Evolutionary conservation across 2,329 filamentous ascomycete species (phyloP).

Genomic region (Zopfia rhizophila): DNA sequence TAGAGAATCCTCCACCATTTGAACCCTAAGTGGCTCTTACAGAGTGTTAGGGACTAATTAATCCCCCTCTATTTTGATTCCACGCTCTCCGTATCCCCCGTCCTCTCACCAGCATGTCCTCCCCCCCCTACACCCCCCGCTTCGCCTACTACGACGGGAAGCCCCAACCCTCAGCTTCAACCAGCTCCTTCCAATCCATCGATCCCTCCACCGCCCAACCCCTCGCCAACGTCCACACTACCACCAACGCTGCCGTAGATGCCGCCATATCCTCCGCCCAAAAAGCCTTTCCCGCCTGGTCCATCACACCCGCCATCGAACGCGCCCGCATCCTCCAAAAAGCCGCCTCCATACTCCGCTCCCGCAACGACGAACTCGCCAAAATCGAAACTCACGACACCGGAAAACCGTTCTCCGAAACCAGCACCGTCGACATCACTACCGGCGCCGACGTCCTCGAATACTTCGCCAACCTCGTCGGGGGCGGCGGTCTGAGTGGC

Average conservation of each 20-base stretch:
- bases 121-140: slow-evolving; percentile 60
- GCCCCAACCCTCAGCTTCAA: slow-evolving; percentile 68
- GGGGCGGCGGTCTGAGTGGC: slow-evolving; percentile 80
- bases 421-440: slow-evolving; percentile 81
- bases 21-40: no score
- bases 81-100: neutral
- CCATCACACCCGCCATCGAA: slow-evolving; percentile 75
- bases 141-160: slow-evolving; percentile 82
- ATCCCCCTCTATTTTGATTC: slow-evolving; percentile 1
- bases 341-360: slow-evolving; percentile 77
- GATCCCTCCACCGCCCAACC: slow-evolving; percentile 77
- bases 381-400: slow-evolving; percentile 84
- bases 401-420: slow-evolving; percentile 86
- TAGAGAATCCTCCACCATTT: no score
- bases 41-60: slow-evolving; percentile 9
- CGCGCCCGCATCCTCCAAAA: slow-evolving; percentile 81
- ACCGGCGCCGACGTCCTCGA: slow-evolving; percentile 88
- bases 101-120: slow-evolving; percentile 7
- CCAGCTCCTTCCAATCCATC: slow-evolving; percentile 74
- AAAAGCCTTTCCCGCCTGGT: slow-evolving; percentile 79
- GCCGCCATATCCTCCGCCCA: slow-evolving; percentile 76
- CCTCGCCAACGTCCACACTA: slow-evolving; percentile 76
- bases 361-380: slow-evolving; percentile 82
- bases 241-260: slow-evolving; percentile 74
- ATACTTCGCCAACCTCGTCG: slow-evolving; percentile 84